phyloP scores from a whole-genome alignment of 2,329 filamentous ascomycete species.

The Pezicula radicicola region DNA sequence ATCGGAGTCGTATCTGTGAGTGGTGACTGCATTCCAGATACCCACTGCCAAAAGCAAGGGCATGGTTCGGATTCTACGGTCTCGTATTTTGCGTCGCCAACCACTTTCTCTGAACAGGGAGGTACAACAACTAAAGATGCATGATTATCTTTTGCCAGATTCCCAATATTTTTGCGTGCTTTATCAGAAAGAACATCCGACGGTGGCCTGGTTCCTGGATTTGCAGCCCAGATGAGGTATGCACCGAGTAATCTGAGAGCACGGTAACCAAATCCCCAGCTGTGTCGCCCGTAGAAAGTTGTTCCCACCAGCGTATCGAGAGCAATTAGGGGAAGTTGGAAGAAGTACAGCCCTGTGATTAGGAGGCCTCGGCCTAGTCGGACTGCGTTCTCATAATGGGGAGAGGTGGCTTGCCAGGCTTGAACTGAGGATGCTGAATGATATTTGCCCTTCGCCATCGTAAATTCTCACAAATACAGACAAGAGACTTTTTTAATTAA shows the following conservation, averaged over 20 bases:
- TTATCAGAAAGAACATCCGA: background rate
- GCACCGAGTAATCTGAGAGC: background rate
- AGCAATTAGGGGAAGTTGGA: background rate
- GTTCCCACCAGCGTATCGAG: background rate
- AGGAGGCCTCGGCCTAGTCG: background rate
- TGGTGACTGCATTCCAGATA: background rate
- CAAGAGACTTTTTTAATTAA: too few species aligned
- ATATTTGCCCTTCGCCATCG: background rate
- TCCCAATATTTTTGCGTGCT: background rate
- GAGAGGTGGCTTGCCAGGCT: background rate
- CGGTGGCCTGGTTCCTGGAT: background rate
- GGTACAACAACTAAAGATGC: background rate
- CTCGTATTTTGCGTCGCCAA: background rate
- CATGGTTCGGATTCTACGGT: background rate
- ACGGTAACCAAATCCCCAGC: background rate
- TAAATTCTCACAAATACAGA: too few species aligned
- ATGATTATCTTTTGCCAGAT: background rate
- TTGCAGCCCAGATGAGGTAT: background rate
- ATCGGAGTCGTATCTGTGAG: background rate
- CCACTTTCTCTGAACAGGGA: background rate
- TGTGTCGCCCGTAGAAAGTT: background rate
- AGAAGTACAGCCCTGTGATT: background rate
- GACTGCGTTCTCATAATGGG: background rate
- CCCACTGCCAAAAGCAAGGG: background rate
- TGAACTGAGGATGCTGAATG: background rate